A percentile compares a stretch with the other conserved stretches of the same genome.
These are phyloP conservation scores for Dactylella cylindrospora DNA, from an alignment of 2,329 filamentous ascomycete genomes.

Conservation along the genomic window DNA sequence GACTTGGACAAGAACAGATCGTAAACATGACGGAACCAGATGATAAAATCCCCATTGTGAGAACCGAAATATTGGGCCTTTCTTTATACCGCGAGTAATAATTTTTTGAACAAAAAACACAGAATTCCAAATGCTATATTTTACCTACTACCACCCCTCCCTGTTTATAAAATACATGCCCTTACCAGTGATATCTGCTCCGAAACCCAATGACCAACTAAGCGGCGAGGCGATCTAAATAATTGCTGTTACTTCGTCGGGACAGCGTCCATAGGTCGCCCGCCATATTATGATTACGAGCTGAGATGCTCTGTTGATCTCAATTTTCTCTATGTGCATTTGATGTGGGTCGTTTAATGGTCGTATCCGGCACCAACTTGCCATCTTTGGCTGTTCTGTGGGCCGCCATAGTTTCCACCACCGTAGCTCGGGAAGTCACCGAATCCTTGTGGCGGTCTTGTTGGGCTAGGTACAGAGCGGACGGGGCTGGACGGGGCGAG, in stretches of 20 bases:
- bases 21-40: constrained; percentile 28
- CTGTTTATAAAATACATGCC: constrained; percentile 32
- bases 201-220: constrained; percentile 18
- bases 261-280: constrained; percentile 6
- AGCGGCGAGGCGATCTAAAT: too few species aligned
- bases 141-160: constrained; percentile 28
- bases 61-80: constrained; percentile 24
- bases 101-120: constrained; percentile 27
- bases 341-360: constrained; percentile 51
- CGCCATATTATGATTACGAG: too few species aligned
- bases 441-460: constrained; percentile 38
- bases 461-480: constrained; percentile 51
- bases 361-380: constrained; percentile 62
- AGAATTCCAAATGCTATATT: constrained; percentile 24
- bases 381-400: constrained; percentile 56
- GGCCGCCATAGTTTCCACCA: constrained; percentile 47
- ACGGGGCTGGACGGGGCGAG: constrained; percentile 51
- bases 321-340: too few species aligned
- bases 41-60: constrained; percentile 28
- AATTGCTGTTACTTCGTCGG: too few species aligned
- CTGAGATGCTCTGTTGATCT: too few species aligned
- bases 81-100: constrained; percentile 27
- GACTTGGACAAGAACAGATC: constrained; percentile 36
- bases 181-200: constrained; percentile 6
- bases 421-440: constrained; percentile 47